phyloP scores from a whole-genome alignment of 768 basidiomycete species.

The Neoboletus subvelutipes region DNA sequence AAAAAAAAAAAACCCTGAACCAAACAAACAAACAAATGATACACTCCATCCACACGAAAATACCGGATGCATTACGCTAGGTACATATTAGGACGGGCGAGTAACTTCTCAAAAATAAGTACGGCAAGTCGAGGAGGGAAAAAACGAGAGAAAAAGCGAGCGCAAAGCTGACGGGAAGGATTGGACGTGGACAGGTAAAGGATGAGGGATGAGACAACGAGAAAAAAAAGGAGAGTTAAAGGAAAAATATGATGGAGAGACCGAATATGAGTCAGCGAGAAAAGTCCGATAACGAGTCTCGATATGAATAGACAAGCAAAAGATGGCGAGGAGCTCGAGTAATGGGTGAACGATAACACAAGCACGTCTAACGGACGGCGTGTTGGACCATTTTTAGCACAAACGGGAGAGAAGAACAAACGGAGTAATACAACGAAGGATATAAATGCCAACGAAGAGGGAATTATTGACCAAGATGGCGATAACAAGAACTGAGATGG shows the following conservation, averaged over 20 bases:
- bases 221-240: background rate
- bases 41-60: constrained; percentile 1
- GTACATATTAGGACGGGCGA: constrained; percentile 27
- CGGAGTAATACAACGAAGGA: constrained; percentile 12
- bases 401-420: background rate
- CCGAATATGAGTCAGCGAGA: constrained; percentile 9
- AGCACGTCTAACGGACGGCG: constrained; percentile 2
- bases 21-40: background rate
- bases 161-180: background rate
- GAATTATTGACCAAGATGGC: constrained; percentile 8
- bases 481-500: constrained; percentile 16
- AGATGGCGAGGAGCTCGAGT: background rate
- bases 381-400: constrained; percentile 12
- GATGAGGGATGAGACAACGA: background rate
- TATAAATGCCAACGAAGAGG: constrained; percentile 8
- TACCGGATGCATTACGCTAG: constrained; percentile 25
- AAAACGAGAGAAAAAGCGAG: background rate
- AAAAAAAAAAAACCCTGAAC: too few species aligned
- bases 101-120: background rate
- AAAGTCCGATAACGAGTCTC: constrained; percentile 13
- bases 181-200: background rate
- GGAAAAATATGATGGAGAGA: constrained; percentile 13
- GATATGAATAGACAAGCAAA: constrained; percentile 8
- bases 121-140: background rate
- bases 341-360: constrained; percentile 6